Evolutionary conservation across 2,329 filamentous ascomycete species (phyloP), one percentile per base, ranked within the genome.

Genomic region (Sodiomyces alkalinus): DNA sequence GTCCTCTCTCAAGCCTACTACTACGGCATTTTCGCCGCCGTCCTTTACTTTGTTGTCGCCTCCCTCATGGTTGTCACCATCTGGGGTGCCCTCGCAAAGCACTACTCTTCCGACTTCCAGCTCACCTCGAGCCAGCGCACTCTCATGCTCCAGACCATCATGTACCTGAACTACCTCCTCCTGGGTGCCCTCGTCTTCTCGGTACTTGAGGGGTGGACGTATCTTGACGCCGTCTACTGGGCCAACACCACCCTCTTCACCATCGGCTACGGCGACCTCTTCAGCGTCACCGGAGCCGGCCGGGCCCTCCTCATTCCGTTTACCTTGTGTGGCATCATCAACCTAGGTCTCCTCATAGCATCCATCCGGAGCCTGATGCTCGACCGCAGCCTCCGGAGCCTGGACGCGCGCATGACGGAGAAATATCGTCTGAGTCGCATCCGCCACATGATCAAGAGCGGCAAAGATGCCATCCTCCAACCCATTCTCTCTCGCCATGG

Each of bases 61-160:
- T 70, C 77, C 25, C 63, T 92, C 20, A 73, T 93, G 51, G 67
- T 78, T 38, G 52, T 82, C 31, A 93, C 87, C 14, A 82, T 87
- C 55, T 64, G 75, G 31, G 83, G 83, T 7, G 86, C 85, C 26
- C 68, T 71, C 11, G 42, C 45, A 0, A 60, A 61, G 2, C 78
- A 81, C 39, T 93, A 92, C 42, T 65, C 66, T 6, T 77, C 81
- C 40, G 75, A 83, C 42, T 93, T 93, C 40, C 60, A 67, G 39
- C 61, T 93, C 15, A 86, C 79, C 0, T 69, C 75, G 29, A 78
- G 77, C 35, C 86, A 94, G 49, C 69, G 86, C 7, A 93, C 82
- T 0, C 58, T 94, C 14, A 93, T 94, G 61, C 55, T 93, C 17
- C 86, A 94, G 51, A 92, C 83, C 2, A 92, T 92, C 51, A 58